These are phyloP conservation scores for Astrocystis sublimbata DNA, from an alignment of 495 filamentous ascomycete species.

Conservation along the genomic window DNA sequence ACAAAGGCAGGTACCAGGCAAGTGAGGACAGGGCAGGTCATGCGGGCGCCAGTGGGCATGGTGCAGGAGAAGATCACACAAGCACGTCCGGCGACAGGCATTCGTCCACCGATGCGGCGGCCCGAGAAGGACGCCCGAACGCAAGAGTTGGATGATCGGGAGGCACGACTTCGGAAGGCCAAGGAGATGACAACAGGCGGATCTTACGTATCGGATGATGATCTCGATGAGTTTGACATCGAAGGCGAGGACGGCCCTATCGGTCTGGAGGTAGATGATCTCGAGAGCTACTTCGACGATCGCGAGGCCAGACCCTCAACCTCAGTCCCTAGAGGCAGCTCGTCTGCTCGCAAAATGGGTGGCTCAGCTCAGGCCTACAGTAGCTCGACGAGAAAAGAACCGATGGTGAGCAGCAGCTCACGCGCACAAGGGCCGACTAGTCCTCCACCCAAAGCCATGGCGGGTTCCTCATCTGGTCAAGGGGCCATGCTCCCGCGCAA, in stretches of 20 bases:
- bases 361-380: neutral
- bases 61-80: constrained; percentile 35
- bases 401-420: neutral
- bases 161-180: constrained; percentile 22
- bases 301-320: neutral
- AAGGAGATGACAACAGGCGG: constrained; percentile 20
- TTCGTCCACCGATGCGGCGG: constrained; percentile 16
- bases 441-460: neutral
- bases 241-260: constrained; percentile 7
- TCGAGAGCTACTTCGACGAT: constrained; percentile 15
- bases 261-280: constrained; percentile 18
- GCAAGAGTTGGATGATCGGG: constrained; percentile 22
- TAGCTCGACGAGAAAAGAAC: neutral
- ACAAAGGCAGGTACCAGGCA: constrained; percentile 26
- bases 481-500: constrained; percentile 21
- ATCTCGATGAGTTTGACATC: constrained; percentile 18
- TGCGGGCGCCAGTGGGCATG: constrained; percentile 40
- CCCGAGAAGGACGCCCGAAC: neutral
- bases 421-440: neutral
- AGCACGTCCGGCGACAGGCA: constrained; percentile 23
- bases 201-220: constrained; percentile 24
- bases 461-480: constrained; percentile 7
- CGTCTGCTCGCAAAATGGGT: constrained; percentile 8
- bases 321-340: neutral
- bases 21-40: constrained; percentile 33